These are phyloP conservation scores for Apiospora kogelbergensis DNA, from an alignment of 2,329 filamentous ascomycete species.

Conservation along the genomic window DNA sequence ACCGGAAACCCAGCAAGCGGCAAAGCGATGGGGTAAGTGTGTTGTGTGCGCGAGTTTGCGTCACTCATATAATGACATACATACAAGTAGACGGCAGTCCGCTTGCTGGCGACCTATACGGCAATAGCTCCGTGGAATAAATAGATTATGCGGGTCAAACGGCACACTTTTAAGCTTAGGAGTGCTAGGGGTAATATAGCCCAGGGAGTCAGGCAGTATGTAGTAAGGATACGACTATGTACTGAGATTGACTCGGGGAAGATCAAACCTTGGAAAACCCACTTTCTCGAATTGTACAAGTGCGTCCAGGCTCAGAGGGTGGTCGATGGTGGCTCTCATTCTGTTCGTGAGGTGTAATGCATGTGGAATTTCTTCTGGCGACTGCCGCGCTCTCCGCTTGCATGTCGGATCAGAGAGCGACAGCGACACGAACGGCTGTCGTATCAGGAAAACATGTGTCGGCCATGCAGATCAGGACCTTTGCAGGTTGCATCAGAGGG, in stretches of 20 bases:
- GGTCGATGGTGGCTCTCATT: too few species aligned
- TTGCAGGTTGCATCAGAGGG: not conserved
- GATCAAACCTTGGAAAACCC: not conserved
- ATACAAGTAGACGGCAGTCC: not conserved
- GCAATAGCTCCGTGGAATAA: constrained; percentile 1
- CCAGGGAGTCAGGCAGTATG: not conserved
- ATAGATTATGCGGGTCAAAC: constrained; percentile 6
- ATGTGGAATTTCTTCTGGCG: not conserved
- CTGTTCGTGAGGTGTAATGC: too few species aligned
- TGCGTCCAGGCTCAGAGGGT: not conserved
- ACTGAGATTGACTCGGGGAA: not conserved
- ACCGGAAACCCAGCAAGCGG: not conserved
- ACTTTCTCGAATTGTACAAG: not conserved
- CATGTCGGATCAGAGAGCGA: not conserved
- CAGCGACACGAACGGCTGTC: not conserved
- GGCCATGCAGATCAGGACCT: not conserved
- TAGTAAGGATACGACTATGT: not conserved
- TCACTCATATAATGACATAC: constrained; percentile 2
- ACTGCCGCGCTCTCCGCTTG: not conserved
- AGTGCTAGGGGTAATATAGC: not conserved
- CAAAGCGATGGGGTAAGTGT: not conserved
- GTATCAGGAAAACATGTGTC: constrained; percentile 5
- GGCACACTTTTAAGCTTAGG: constrained; percentile 1
- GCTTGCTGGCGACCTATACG: not conserved
- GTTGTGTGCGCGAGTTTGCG: not conserved